A percentile compares a stretch with the other conserved stretches of the same genome.
These are phyloP conservation scores for Hypoxylon sp. DNA, from an alignment of 2,329 filamentous ascomycete genomes.

Conservation along the genomic window DNA sequence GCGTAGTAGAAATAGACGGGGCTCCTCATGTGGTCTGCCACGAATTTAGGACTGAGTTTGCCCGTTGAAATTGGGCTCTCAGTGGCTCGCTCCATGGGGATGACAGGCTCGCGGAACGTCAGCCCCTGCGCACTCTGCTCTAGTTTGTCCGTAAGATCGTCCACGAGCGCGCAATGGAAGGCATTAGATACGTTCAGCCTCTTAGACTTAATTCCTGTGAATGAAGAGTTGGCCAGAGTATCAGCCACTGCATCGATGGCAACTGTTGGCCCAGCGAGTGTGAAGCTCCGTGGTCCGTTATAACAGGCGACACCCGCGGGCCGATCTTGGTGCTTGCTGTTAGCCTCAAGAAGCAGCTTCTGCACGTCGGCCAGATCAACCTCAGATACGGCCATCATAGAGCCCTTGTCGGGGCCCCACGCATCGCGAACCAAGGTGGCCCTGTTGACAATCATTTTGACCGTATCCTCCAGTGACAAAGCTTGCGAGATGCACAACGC, in stretches of 20 bases:
- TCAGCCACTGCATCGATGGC: conserved; percentile 29
- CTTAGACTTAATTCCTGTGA: conserved; percentile 27
- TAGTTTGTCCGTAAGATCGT: conserved; percentile 19
- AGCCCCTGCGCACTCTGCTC: conserved; percentile 9
- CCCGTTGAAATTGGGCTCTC: not conserved
- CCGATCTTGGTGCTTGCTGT: not conserved
- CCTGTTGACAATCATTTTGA: conserved; percentile 52
- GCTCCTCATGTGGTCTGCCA: conserved; percentile 37
- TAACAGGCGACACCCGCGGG: conserved; percentile 38
- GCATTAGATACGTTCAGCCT: conserved; percentile 36
- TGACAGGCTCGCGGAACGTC: conserved; percentile 20
- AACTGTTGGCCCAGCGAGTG: conserved; percentile 31
- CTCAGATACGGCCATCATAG: conserved; percentile 56
- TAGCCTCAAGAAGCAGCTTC: conserved; percentile 1
- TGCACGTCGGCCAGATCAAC: conserved; percentile 6
- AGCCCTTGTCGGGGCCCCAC: conserved; percentile 56
- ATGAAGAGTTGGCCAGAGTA: not conserved
- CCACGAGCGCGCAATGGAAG: conserved; percentile 41
- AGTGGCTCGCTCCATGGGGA: conserved; percentile 32
- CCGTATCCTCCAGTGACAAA: conserved; percentile 52
- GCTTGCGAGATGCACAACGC: conserved; percentile 56
- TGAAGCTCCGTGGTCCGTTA: conserved; percentile 39
- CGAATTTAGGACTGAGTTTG: conserved; percentile 8
- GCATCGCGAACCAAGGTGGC: conserved; percentile 50
- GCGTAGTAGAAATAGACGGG: conserved; percentile 41